Conservation (phyloP, 2,329 filamentous ascomycete genomes). For the Neofusicoccum ribis region DNA sequence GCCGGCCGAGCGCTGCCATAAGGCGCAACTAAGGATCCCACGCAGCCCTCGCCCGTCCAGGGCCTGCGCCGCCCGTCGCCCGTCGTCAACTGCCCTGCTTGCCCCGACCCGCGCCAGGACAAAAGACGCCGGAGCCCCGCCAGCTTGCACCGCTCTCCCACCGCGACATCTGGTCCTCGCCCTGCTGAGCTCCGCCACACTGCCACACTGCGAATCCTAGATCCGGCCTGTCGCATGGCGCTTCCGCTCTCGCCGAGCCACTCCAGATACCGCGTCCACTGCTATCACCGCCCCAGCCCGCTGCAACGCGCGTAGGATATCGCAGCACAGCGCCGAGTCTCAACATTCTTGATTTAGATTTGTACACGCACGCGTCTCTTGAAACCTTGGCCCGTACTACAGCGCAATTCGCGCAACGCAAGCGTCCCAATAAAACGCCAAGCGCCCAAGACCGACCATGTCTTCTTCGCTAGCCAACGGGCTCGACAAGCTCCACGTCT, state of each 20-base stretch:
- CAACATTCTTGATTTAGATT: neutral
- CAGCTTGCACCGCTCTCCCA: neutral
- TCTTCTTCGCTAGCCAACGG: neutral
- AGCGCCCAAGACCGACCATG: constrained; percentile 1
- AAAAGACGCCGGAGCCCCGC: neutral
- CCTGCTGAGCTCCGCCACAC: neutral
- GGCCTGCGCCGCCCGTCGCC: too few relatives aligned
- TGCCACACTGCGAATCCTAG: neutral
- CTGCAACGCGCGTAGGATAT: neutral
- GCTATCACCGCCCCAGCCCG: neutral
- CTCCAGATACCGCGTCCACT: neutral
- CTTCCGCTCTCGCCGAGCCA: neutral
- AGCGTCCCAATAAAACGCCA: neutral
- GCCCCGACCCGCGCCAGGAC: neutral
- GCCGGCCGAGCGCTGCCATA: too few relatives aligned
- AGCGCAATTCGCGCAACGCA: neutral
- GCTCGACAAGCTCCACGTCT: neutral
- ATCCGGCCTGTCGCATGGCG: neutral
- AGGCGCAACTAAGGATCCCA: too few relatives aligned
- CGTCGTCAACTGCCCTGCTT: too few relatives aligned
- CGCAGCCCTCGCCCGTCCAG: too few relatives aligned
- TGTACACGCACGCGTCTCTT: neutral
- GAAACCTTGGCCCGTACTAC: neutral
- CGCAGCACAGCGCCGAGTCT: too few relatives aligned
- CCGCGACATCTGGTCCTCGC: neutral